phyloP scores from a whole-genome alignment of 2,329 filamentous ascomycete species.

The Trichoderma citrinoviride region DNA sequence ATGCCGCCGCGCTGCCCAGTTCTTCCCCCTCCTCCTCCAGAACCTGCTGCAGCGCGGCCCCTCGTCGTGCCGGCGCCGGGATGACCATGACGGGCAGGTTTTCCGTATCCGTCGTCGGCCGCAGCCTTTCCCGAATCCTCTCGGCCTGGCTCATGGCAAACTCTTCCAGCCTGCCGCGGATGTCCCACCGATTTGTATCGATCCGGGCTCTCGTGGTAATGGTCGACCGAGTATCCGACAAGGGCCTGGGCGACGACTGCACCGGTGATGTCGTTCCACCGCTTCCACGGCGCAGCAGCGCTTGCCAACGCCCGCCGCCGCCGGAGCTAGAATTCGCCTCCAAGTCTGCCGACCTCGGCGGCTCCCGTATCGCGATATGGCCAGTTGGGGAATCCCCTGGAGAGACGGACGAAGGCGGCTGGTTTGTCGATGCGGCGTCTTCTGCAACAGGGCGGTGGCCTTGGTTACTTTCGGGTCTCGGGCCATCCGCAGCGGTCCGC shows the following conservation, averaged over 20 bases:
- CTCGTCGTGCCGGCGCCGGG: slow-evolving; percentile 58
- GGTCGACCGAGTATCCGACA: slow-evolving; percentile 9
- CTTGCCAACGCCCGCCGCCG: slow-evolving; percentile 31
- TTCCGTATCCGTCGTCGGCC: slow-evolving; percentile 53
- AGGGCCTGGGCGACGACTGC: background rate
- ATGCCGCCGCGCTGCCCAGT: slow-evolving; percentile 14
- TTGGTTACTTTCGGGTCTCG: slow-evolving; percentile 37
- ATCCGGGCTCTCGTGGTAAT: slow-evolving; percentile 22
- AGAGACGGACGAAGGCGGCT: slow-evolving; percentile 21
- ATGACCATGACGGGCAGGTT: slow-evolving; percentile 59
- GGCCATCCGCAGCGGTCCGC: slow-evolving; percentile 33
- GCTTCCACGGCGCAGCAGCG: slow-evolving; percentile 24
- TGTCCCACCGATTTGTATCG: slow-evolving; percentile 48
- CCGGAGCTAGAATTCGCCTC: slow-evolving; percentile 31
- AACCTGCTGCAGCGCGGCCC: slow-evolving; percentile 54
- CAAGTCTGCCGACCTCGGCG: slow-evolving; percentile 27
- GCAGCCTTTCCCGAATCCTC: slow-evolving; percentile 54
- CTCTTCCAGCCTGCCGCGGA: slow-evolving; percentile 56
- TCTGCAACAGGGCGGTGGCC: slow-evolving; percentile 28
- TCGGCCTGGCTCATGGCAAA: slow-evolving; percentile 62
- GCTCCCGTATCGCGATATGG: slow-evolving; percentile 23
- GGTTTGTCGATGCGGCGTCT: slow-evolving; percentile 28
- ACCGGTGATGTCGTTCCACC: background rate
- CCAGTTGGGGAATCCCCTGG: slow-evolving; percentile 27
- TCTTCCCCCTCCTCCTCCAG: slow-evolving; percentile 50